Conservation (phyloP, 1,284 basidiomycete genomes). For the Ustilago loliicola region DNA sequence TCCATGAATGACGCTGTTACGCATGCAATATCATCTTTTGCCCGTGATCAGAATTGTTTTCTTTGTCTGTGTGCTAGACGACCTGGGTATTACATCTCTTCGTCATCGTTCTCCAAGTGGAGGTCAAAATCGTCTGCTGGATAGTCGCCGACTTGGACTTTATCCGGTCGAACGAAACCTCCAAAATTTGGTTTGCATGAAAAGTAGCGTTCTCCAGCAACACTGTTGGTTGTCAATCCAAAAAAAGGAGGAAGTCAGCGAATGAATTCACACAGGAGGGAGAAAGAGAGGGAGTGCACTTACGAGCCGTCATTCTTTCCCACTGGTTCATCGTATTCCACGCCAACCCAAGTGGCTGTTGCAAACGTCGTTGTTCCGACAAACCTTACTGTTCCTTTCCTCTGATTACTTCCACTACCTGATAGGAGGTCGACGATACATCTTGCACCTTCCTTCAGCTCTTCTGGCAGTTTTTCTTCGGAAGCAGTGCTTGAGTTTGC, state of each 20-base stretch:
- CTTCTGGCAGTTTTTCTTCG: conserved; percentile 61
- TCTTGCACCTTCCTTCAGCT: conserved; percentile 78
- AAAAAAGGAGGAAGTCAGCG: background rate
- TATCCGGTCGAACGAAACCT: conserved; percentile 87
- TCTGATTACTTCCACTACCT: conserved; percentile 71
- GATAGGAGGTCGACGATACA: conserved; percentile 84
- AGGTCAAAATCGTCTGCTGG: conserved; percentile 72
- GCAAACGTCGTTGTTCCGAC: conserved; percentile 86
- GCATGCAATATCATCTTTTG: background rate
- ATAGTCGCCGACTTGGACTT: conserved; percentile 86
- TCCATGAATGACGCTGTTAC: background rate
- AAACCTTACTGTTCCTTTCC: conserved; percentile 86
- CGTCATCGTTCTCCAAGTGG: conserved; percentile 43
- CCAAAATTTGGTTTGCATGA: conserved; percentile 82
- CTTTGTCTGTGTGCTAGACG: background rate
- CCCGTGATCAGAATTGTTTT: background rate
- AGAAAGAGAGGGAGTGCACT: conserved; percentile 70
- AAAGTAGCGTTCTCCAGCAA: conserved; percentile 88
- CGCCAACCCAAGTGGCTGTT: conserved; percentile 82
- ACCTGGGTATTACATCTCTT: conserved; percentile 36
- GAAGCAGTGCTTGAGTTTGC: conserved; percentile 58
- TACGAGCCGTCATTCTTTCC: conserved; percentile 96
- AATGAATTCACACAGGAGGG: background rate
- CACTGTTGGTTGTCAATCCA: conserved; percentile 73
- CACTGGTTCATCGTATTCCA: conserved; percentile 95